Base-by-base conservation (phyloP, 1,284 basidiomycete genomes). In the Golubevia pallescens region DNA sequence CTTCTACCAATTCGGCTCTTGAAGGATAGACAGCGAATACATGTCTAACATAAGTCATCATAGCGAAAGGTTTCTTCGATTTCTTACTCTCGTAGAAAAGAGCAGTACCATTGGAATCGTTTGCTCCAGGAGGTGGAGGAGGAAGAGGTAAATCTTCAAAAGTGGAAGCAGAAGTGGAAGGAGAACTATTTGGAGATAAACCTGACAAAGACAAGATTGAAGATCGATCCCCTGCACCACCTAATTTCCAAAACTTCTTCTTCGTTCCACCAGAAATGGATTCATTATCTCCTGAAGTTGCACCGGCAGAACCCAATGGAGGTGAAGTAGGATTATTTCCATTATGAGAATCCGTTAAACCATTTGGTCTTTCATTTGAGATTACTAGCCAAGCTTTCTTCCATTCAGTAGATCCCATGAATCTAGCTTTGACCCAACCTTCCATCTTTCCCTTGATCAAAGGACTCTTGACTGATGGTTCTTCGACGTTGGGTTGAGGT, bases 371-470 rank as follows among this genome's bases (percentile, higher is more conserved):
- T 7, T 23, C 23, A 52, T 70, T 74, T 53, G 74, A 73, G 14
- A 97, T 88, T 4, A 92, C 90, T 88, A 95, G 91, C 93, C 94
- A 99, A 63, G 95, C 89, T 59, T 90, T 90, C 78, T 94, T 94
- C 96, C 96, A 99, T 75, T 97, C 94, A 0, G 93, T 96, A 77
- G 95, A 93, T 16, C 95, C 95, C 59, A 95, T 93, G 60, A 97
- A 89, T 55, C 97, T 91, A 24, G 95, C 90, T 71, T 93, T 90
- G 52, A 95, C 93, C 93, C 93, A 96, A 2, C 95, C 95, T 85
- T 98, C 95, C 88, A 95, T 90, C 68, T 89, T 90, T 10, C 93
- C 93, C 59, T 90, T 90, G 61, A 63, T 62, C 52, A 84, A 74
- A 7, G 81, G 81, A 7, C 77, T 78, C 62, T 73, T 75, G 69